phyloP scores from a whole-genome alignment of 148 eudicot genomes.

The Limonium bicolor region DNA sequence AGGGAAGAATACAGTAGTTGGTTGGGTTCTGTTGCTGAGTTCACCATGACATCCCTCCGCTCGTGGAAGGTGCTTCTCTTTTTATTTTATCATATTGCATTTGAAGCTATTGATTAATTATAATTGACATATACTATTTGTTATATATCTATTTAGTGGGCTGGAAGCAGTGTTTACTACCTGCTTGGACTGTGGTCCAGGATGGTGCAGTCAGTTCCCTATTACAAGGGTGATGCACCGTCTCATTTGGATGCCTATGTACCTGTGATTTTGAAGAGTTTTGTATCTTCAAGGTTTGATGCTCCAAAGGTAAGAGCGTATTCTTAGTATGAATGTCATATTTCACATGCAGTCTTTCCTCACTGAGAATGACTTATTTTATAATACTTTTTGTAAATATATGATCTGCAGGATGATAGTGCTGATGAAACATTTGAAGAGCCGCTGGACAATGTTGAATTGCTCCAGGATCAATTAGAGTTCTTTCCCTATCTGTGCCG shows the following conservation, averaged over 20 bases:
- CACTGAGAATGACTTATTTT: too few species aligned
- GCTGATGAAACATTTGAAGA: conserved; percentile 70
- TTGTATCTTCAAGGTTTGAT: conserved; percentile 79
- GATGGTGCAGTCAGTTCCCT: conserved; percentile 72
- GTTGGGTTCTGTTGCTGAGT: conserved; percentile 47
- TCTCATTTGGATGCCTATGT: conserved; percentile 62
- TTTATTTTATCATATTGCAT: not conserved
- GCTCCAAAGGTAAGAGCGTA: conserved; percentile 44
- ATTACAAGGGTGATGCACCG: conserved; percentile 56
- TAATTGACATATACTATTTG: not conserved
- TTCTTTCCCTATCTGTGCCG: conserved; percentile 68
- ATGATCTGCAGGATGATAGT: conserved; percentile 43
- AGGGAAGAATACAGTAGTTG: conserved; percentile 42
- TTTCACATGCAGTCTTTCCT: conserved; percentile 1
- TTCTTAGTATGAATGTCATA: not conserved
- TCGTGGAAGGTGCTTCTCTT: conserved; percentile 46
- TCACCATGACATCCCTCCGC: conserved; percentile 48
- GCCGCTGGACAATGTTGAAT: conserved; percentile 77
- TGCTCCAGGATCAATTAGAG: conserved; percentile 91
- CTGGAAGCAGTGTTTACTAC: conserved; percentile 86
- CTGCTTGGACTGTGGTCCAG: conserved; percentile 87
- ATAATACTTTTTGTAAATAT: conserved; percentile 1
- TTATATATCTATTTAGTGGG: conserved; percentile 55
- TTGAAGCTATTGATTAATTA: not conserved
- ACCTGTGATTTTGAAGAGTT: conserved; percentile 75